A percentile compares a stretch with the other conserved stretches of the same genome.
These are phyloP conservation scores for Hymenoscyphus occultus DNA, from an alignment of 2,329 filamentous ascomycete species.

Conservation along the genomic window DNA sequence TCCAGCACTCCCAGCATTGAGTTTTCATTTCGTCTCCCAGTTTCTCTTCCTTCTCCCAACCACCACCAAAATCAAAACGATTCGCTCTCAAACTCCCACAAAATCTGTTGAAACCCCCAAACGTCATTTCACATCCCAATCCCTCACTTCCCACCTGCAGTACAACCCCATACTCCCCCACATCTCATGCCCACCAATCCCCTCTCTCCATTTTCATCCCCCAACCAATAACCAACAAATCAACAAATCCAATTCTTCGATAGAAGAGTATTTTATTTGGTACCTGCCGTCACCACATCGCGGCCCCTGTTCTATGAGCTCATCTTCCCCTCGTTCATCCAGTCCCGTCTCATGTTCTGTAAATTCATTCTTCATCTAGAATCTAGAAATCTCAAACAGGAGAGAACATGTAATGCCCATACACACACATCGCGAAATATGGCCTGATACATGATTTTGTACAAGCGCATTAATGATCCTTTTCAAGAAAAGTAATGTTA, in stretches of 20 bases:
- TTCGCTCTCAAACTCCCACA: background rate
- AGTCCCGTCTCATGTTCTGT: background rate
- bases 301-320: conserved; percentile 17
- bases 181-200: background rate
- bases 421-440: background rate
- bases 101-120: background rate
- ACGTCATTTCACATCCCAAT: conserved; percentile 1
- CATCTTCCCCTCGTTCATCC: conserved; percentile 8
- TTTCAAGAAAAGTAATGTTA: too few relatives aligned
- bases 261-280: background rate
- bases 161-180: background rate
- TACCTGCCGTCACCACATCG: background rate
- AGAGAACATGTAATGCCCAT: background rate
- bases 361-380: background rate
- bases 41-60: background rate
- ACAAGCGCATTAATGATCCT: background rate
- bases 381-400: background rate
- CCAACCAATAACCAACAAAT: background rate
- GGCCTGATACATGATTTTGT: background rate
- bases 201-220: background rate
- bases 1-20: background rate
- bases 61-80: background rate
- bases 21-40: background rate
- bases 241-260: background rate
- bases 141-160: background rate